Evolutionary conservation across 2,329 filamentous ascomycete species (phyloP).

Genomic region (Cladobotryum mycophilum): DNA sequence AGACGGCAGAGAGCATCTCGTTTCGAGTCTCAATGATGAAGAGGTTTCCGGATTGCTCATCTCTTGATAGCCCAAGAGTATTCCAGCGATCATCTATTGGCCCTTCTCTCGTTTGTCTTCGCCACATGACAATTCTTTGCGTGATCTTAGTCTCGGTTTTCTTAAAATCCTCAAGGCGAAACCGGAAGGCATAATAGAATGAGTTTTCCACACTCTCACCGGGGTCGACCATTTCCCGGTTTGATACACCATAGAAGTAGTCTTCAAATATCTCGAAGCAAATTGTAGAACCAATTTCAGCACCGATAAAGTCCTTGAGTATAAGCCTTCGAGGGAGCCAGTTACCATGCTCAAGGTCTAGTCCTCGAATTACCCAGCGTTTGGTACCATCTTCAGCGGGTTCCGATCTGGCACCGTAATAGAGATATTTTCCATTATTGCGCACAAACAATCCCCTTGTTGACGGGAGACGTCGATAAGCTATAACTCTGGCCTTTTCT

Average conservation of each 20-base stretch:
- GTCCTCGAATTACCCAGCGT: conserved; percentile 57
- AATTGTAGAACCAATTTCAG: conserved; percentile 60
- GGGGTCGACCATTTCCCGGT: conserved; percentile 53
- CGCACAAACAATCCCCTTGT: conserved; percentile 59
- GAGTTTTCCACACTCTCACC: conserved; percentile 62
- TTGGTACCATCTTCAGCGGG: conserved; percentile 46
- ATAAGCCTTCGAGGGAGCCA: conserved; percentile 41
- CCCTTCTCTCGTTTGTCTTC: conserved; percentile 62
- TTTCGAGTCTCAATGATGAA: conserved; percentile 62
- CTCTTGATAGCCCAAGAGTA: conserved; percentile 53
- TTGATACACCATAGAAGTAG: conserved; percentile 65
- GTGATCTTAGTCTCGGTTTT: conserved; percentile 35
- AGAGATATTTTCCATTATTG: conserved; percentile 55
- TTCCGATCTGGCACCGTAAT: conserved; percentile 59
- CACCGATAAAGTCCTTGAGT: conserved; percentile 54
- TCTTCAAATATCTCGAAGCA: conserved; percentile 64
- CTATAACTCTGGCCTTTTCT: conserved; percentile 39
- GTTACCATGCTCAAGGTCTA: conserved; percentile 36
- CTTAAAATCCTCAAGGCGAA: conserved; percentile 42
- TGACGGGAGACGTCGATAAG: conserved; percentile 36
- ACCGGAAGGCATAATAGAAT: conserved; percentile 61
- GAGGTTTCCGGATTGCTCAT: conserved; percentile 52
- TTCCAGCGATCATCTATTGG: conserved; percentile 71
- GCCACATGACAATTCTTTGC: conserved; percentile 44
- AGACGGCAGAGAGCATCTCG: conserved; percentile 53